These are phyloP conservation scores for barley (Hordeum vulgare) DNA, from an alignment of 176 grass and related monocot genomes.

Conservation along the genomic window MorexV3_pseudomolecules_assembly NC_058519.1:650510309-650510808, in stretches of 20 bases:
- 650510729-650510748: constrained; percentile 34
- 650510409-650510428: neutral
- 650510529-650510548: constrained; percentile 24
- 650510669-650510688: constrained; percentile 73
- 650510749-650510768: constrained; percentile 33
- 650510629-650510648: constrained; percentile 28
- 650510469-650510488: neutral
- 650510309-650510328: neutral
- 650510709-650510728: constrained; percentile 56
- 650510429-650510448: neutral
- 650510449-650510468: constrained; percentile 22
- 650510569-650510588: constrained; percentile 12
- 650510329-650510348: neutral
- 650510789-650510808: constrained; percentile 57
- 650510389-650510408: constrained; percentile 44
- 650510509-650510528: constrained; percentile 47
- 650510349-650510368: constrained; percentile 43
- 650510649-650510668: constrained; percentile 65
- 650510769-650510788: constrained; percentile 50
- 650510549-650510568: constrained; percentile 49
- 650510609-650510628: constrained; percentile 43
- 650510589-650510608: neutral
- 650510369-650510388: constrained; percentile 43
- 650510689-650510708: constrained; percentile 35
- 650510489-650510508: constrained; percentile 43